Conservation (phyloP, 805 yeast genomes). For the Debaryomyces prosopidis region DNA sequence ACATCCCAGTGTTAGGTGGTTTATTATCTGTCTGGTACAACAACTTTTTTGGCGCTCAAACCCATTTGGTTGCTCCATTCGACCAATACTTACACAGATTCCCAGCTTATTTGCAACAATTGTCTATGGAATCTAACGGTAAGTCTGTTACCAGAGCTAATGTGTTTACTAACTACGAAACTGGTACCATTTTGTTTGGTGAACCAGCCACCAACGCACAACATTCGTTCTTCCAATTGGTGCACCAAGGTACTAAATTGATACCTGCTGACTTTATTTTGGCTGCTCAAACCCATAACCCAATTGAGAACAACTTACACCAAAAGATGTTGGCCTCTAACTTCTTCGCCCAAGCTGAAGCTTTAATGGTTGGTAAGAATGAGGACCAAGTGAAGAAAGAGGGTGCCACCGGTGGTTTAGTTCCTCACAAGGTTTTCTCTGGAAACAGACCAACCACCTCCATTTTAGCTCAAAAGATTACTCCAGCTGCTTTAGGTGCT, state of each 20-base stretch:
- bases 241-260: constrained; percentile 97
- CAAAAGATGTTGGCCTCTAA: constrained; percentile 99
- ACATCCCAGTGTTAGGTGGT: constrained; percentile 94
- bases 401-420: constrained; percentile 82
- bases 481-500: constrained; percentile 95
- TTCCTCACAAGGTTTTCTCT: constrained; percentile 94
- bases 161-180: constrained; percentile 88
- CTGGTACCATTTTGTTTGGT: constrained; percentile 94
- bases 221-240: constrained; percentile 99
- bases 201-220: constrained; percentile 99
- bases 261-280: constrained; percentile 96
- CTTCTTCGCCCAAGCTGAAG: constrained; percentile 98
- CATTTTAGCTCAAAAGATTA: constrained; percentile 90
- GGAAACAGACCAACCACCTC: constrained; percentile 99
- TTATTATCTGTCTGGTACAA: constrained; percentile 96
- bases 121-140: constrained; percentile 99
- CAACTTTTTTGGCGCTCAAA: constrained; percentile 97
- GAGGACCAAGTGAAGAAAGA: constrained; percentile 81
- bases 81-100: constrained; percentile 98
- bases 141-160: constrained; percentile 94
- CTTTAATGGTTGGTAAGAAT: constrained; percentile 94
- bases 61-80: constrained; percentile 97
- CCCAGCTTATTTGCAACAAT: constrained; percentile 99
- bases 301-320: constrained; percentile 89
- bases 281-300: constrained; percentile 98